Base-by-base conservation (phyloP, 768 basidiomycete genomes). In the Naematelia encephala region DNA sequence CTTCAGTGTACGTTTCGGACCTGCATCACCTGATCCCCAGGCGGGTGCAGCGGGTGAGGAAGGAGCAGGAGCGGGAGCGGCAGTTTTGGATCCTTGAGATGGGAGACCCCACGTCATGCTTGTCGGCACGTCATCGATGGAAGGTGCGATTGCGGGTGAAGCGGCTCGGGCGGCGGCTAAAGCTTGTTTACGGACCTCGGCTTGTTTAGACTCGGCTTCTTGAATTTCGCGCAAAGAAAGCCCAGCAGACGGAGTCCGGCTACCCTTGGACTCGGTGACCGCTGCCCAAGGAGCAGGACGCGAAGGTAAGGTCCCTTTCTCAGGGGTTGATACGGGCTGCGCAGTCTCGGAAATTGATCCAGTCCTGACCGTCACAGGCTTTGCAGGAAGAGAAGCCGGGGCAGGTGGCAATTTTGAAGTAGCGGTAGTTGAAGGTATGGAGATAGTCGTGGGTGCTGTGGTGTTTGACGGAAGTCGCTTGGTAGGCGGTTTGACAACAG, bases 181-280 rank as follows among this genome's bases (percentile, higher is more conserved):
- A 19, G 83, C 84, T 22, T 81, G 82, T 74, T 88, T 93, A 44
- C 87, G 84, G 11, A 82, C 73, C 67, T 90, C 91, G 1, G 84
- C 81, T 69, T 86, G 87, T 78, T 85, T 90, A 5, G 84, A 84
- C 77, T 99, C 96, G 1, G 87, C 86, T 66, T 96, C 91, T 75
- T 99, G 96, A 47, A 99, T 99, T 57, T 98, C 91, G 56, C 92
- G 86, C 34, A 99, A 79, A 61, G 89, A 90, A 34, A 87, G 80
- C 22, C 86, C 78, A 3, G 78, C 55, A 12, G 65, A 53, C 5
- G 67, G 81, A 21, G 70, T 16, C 21, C 62, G 59, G 47, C 80
- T 74, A 72, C 85, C 85, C 76, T 84, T 84, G 39, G 79, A 79
- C 13, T 89, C 88, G 42, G 89, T 73, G 46, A 59, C 58, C 28